Evolutionary conservation across 176 grass and related monocot genomes (phyloP).

Genomic region (Otatea glauca): DNA sequence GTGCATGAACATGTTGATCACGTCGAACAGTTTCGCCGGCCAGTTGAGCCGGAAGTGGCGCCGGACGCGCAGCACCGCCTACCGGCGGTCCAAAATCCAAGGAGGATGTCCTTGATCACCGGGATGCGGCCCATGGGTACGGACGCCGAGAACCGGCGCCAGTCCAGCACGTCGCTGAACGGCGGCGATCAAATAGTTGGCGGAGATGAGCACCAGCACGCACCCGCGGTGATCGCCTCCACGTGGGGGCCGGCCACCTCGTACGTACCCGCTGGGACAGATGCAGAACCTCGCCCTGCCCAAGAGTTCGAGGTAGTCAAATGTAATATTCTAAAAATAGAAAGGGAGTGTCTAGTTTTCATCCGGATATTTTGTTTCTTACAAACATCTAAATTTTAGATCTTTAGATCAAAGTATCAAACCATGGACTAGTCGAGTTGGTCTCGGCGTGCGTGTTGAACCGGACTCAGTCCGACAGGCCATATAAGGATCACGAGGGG

Average conservation of each 20-base stretch:
- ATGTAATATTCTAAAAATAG: no score
- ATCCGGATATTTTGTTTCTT: no score
- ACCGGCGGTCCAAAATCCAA: conserved; percentile 20
- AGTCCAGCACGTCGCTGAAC: conserved; percentile 54
- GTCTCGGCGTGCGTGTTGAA: no score
- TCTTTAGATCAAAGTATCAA: no score
- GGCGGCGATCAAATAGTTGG: conserved; percentile 45
- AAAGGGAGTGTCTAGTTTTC: no score
- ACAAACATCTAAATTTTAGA: no score
- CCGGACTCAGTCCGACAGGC: no score
- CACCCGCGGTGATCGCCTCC: conserved; percentile 49
- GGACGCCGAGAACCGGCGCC: conserved; percentile 45
- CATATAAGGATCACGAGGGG: no score
- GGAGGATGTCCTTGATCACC: conserved; percentile 49
- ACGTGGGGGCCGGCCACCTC: conserved; percentile 49
- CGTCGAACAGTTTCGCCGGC: conserved; percentile 45
- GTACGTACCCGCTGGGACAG: conserved; percentile 40
- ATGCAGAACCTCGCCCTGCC: conserved; percentile 49
- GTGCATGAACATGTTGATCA: conserved; percentile 51
- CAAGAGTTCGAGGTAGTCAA: conserved; percentile 42
- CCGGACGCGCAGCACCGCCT: conserved; percentile 41
- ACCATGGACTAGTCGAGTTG: no score
- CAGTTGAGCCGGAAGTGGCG: conserved; percentile 43
- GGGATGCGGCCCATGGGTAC: conserved; percentile 37
- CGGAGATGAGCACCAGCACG: conserved; percentile 50